These are phyloP conservation scores for Phytophthora boehmeriae DNA, from an alignment of 352 stramenopile genomes.

Conservation along the genomic window DNA sequence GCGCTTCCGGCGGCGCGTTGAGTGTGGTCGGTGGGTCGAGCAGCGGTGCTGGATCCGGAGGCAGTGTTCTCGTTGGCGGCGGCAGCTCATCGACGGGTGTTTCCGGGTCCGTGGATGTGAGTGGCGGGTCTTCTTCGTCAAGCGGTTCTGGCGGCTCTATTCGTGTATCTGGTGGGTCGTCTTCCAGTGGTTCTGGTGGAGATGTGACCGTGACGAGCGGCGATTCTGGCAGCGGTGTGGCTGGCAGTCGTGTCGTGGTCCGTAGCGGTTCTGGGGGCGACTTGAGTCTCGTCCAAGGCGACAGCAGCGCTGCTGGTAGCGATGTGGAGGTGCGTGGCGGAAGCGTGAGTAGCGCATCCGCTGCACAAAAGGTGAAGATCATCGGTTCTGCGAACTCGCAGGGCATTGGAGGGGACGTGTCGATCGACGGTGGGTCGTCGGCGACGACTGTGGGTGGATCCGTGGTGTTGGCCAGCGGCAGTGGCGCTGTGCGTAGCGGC, in stretches of 20 bases:
- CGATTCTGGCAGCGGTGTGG: conserved; percentile 8
- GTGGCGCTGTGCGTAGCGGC: conserved; percentile 21
- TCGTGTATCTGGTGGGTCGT: conserved; percentile 24
- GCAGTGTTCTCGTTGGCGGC: conserved; percentile 10
- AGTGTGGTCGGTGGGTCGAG: conserved; percentile 21
- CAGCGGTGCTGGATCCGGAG: conserved; percentile 6
- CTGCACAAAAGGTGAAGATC: conserved; percentile 29
- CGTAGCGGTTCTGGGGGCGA: conserved; percentile 28
- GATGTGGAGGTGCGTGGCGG: conserved; percentile 33
- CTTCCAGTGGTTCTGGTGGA: conserved; percentile 23
- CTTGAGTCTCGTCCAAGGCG: conserved; percentile 26
- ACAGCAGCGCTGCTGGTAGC: conserved; percentile 22
- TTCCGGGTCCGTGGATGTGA: conserved; percentile 8
- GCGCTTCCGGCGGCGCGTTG: conserved; percentile 19
- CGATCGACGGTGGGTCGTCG: conserved; percentile 29
- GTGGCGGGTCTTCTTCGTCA: conserved; percentile 21
- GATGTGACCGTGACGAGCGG: conserved; percentile 33
- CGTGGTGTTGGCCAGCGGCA: conserved; percentile 24
- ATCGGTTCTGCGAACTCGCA: conserved; percentile 29
- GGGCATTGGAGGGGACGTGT: conserved; percentile 31
- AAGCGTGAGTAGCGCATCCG: conserved; percentile 12
- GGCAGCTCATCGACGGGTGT: conserved; percentile 12
- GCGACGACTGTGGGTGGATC: conserved; percentile 13
- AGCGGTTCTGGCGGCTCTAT: conserved; percentile 20
- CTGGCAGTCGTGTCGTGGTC: conserved; percentile 22